Conservation (phyloP, 108 stramenopile species). For the Skeletonema tropicum region DNA sequence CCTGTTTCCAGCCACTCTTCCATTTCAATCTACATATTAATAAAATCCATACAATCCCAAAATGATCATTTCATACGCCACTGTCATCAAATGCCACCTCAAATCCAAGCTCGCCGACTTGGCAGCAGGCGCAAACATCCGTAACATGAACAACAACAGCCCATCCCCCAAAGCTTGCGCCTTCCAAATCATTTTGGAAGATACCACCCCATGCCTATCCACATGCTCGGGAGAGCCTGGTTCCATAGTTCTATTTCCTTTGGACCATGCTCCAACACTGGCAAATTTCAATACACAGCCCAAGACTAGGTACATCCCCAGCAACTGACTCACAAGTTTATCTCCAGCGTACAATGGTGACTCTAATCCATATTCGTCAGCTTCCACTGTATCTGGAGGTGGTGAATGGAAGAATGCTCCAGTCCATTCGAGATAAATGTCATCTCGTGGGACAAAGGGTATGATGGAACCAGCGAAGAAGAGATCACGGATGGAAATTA, state of each 20-base stretch:
- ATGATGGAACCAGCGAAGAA: conserved; percentile 78
- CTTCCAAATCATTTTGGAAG: conserved; percentile 84
- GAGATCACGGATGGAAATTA: conserved; percentile 76
- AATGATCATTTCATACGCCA: conserved; percentile 86
- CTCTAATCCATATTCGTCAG: conserved; percentile 69
- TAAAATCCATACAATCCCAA: conserved; percentile 28
- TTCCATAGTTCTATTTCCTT: conserved; percentile 32
- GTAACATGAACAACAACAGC: conserved; percentile 66
- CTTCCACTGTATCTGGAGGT: conserved; percentile 77
- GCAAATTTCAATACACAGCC: conserved; percentile 71
- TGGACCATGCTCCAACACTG: conserved; percentile 54
- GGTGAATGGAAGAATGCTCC: conserved; percentile 87
- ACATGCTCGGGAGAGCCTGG: conserved; percentile 53
- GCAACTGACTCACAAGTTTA: conserved; percentile 74
- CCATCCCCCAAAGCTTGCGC: conserved; percentile 63
- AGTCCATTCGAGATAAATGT: conserved; percentile 90
- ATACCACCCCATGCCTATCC: conserved; percentile 70
- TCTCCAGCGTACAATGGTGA: conserved; percentile 77
- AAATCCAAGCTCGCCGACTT: conserved; percentile 80
- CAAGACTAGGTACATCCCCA: conserved; percentile 69
- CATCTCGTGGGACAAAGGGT: conserved; percentile 81
- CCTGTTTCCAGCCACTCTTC: too few species aligned
- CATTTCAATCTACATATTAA: neutral
- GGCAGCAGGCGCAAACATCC: conserved; percentile 77
- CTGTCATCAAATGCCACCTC: conserved; percentile 85